A percentile compares a stretch with the other conserved stretches of the same genome.
Evolutionary conservation across 192 early-diverging fungal species (phyloP).

Genomic region (Coemansia sp.): DNA sequence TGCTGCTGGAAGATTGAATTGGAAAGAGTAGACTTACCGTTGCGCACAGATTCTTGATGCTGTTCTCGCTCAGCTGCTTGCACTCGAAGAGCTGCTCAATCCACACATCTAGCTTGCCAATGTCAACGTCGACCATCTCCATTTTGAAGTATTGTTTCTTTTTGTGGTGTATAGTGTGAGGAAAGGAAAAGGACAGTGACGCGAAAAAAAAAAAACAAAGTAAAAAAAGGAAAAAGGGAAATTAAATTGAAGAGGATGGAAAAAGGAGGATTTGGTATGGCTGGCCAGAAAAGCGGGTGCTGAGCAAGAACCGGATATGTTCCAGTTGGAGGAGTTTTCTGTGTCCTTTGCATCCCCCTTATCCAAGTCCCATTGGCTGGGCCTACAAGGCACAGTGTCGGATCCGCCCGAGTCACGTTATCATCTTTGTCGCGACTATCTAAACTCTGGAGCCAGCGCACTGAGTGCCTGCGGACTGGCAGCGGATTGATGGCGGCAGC

Average conservation of each 20-base stretch:
- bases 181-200: neutral
- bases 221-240: conserved; percentile 4
- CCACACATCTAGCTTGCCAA: conserved; percentile 91
- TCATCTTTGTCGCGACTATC: neutral
- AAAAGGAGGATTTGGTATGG: neutral
- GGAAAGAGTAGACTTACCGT: conserved; percentile 65
- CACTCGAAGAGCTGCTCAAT: conserved; percentile 86
- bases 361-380: conserved; percentile 3
- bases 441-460: neutral
- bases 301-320: neutral
- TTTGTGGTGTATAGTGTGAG: neutral
- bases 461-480: neutral
- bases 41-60: conserved; percentile 94
- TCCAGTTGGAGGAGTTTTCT: neutral
- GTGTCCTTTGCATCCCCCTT: conserved; percentile 7
- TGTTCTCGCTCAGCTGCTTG: conserved; percentile 91
- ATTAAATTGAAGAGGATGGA: conserved; percentile 1
- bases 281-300: neutral
- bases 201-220: neutral
- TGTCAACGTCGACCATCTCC: conserved; percentile 60
- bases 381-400: neutral
- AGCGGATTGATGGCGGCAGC: neutral
- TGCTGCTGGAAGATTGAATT: neutral
- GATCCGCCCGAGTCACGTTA: neutral
- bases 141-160: conserved; percentile 21